Percentiles rank a stretch among this genome's conserved stretches.
Conservation (phyloP, 2,329 filamentous ascomycete species). For the Ceratocystis papillata region DNA sequence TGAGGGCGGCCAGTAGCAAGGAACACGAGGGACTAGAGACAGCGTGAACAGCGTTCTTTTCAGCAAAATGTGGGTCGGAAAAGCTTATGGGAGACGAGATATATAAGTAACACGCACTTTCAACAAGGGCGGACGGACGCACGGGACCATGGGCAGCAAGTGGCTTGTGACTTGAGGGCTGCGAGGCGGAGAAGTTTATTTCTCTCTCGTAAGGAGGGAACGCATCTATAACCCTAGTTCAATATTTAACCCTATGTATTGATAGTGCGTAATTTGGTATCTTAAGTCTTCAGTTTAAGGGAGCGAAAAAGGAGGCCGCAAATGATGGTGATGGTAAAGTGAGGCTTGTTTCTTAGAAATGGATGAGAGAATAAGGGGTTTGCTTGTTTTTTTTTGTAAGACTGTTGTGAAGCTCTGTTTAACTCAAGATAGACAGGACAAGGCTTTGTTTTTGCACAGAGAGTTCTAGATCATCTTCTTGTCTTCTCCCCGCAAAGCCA, state of each 20-base stretch:
- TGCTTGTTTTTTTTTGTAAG: background rate
- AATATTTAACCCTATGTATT: background rate
- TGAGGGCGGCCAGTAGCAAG: background rate
- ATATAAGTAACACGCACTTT: background rate
- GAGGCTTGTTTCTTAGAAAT: background rate
- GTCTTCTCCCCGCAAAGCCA: background rate
- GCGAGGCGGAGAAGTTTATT: background rate
- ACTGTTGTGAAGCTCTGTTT: background rate
- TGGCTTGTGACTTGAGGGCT: conserved; percentile 4
- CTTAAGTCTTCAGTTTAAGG: background rate
- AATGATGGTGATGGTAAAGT: background rate
- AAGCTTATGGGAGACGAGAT: background rate
- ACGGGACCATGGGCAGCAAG: background rate
- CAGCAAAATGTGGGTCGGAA: no score
- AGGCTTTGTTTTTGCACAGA: no score
- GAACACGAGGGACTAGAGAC: background rate
- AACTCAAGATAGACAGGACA: no score
- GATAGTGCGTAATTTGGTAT: background rate
- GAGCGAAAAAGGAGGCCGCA: background rate
- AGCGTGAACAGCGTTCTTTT: no score
- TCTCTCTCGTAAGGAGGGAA: background rate
- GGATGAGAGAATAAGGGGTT: background rate
- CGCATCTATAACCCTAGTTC: background rate
- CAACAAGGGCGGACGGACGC: background rate
- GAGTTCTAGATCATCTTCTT: background rate